phyloP scores from a whole-genome alignment of 148 eudicot species.

The Talinum fruticosum region DNA sequence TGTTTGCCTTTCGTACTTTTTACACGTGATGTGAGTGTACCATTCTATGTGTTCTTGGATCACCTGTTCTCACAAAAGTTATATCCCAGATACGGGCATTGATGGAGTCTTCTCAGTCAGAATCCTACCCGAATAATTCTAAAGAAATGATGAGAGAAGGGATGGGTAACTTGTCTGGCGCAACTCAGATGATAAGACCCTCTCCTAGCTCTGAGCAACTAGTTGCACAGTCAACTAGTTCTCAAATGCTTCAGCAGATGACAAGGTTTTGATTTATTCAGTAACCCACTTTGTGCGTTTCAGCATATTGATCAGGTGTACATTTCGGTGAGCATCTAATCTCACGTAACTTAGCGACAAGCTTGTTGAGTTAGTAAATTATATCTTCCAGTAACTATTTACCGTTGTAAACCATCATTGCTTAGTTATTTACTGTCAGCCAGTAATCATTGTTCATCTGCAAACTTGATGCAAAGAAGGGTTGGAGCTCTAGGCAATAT shows the following conservation, averaged over 20 bases:
- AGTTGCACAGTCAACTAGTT: conserved; percentile 44
- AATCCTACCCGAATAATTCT: conserved; percentile 39
- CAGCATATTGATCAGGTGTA: conserved; percentile 26
- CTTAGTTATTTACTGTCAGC: background rate
- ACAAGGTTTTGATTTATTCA: conserved; percentile 53
- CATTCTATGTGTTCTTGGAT: background rate
- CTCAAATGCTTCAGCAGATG: conserved; percentile 67
- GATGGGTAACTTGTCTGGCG: conserved; percentile 39
- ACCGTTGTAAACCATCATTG: too few species aligned
- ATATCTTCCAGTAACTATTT: background rate
- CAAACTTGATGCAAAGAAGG: too few species aligned
- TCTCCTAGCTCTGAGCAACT: conserved; percentile 79
- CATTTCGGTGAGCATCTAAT: conserved; percentile 33
- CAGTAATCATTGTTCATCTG: background rate
- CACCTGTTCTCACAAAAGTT: background rate
- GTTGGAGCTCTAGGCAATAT: background rate
- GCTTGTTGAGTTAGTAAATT: background rate
- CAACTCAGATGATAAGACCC: conserved; percentile 60
- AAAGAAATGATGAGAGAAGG: conserved; percentile 56
- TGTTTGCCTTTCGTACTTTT: conserved; percentile 19
- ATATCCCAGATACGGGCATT: conserved; percentile 55
- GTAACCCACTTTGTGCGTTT: conserved; percentile 8
- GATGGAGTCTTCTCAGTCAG: conserved; percentile 66
- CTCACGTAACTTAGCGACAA: background rate
- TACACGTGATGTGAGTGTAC: conserved; percentile 6